Evolutionary conservation across 106 monocot species (phyloP).

Genomic region (Dioscorea zingiberensis): DNA sequence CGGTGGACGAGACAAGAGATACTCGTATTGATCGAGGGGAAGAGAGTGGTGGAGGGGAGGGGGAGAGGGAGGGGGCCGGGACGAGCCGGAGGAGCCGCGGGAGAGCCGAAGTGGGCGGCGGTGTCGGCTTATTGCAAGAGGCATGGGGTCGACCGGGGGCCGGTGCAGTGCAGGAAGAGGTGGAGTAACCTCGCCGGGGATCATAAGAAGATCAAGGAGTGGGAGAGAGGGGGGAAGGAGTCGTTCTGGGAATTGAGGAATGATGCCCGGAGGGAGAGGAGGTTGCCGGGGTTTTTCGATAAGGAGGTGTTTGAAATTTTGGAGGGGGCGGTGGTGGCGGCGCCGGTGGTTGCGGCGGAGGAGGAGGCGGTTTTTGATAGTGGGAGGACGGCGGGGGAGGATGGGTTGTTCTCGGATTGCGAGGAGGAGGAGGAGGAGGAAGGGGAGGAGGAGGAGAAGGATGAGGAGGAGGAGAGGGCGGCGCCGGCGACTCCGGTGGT

Average conservation of each 20-base stretch:
- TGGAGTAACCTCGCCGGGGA: conserved; percentile 91
- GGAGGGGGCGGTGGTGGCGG: conserved; percentile 28
- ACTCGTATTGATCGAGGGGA: conserved; percentile 72
- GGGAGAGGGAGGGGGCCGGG: conserved; percentile 31
- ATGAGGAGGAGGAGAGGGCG: conserved; percentile 7
- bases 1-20: conserved; percentile 91
- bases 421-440: conserved; percentile 32
- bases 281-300: conserved; percentile 84
- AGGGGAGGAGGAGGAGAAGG: conserved; percentile 27
- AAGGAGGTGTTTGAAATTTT: conserved; percentile 83
- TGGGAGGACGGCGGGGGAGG: conserved; percentile 32
- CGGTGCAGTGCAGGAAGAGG: conserved; percentile 88
- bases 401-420: conserved; percentile 48
- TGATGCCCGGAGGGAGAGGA: conserved; percentile 61
- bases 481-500: conserved; percentile 5
- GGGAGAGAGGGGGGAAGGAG: conserved; percentile 40
- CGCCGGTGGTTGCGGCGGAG: conserved; percentile 14
- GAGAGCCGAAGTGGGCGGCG: conserved; percentile 60
- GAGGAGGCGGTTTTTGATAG: conserved; percentile 37
- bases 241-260: conserved; percentile 84
- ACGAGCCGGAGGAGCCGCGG: conserved; percentile 3
- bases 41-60: conserved; percentile 52
- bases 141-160: conserved; percentile 63
- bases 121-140: conserved; percentile 56
- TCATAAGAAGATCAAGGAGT: conserved; percentile 85